Evolutionary conservation across 2,329 filamentous ascomycete species (phyloP).

Genomic region (Botrytis deweyae): DNA sequence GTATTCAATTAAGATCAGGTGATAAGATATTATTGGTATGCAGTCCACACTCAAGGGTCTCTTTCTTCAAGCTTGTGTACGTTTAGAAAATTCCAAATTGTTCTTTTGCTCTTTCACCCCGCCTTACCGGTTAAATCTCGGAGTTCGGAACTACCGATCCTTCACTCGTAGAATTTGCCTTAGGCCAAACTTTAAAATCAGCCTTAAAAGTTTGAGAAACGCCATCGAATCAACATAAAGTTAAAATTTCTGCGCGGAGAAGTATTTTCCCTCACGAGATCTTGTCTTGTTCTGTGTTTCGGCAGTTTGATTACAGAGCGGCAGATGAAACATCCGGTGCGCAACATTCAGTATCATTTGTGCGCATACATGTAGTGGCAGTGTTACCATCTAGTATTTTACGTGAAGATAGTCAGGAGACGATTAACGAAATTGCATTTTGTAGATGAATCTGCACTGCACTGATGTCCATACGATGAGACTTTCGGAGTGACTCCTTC

Average conservation of each 20-base stretch:
- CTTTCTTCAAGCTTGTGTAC: slow-evolving; percentile 2
- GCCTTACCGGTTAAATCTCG: slow-evolving; percentile 11
- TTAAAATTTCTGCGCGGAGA: slow-evolving; percentile 4
- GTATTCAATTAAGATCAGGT: not conserved
- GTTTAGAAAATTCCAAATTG: slow-evolving; percentile 1
- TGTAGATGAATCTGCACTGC: not conserved
- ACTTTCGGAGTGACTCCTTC: not conserved
- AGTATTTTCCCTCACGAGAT: not conserved
- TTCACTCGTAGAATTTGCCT: not conserved
- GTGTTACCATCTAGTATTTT: not conserved
- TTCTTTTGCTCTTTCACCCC: slow-evolving; percentile 5
- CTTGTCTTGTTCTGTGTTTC: not conserved
- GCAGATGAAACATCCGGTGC: not conserved
- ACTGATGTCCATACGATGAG: not conserved
- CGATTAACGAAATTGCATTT: not conserved
- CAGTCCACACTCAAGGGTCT: not conserved
- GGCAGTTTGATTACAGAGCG: slow-evolving; percentile 1
- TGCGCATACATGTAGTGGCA: not conserved
- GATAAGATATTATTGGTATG: slow-evolving; percentile 7
- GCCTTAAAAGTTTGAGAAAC: not conserved
- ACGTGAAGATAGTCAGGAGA: slow-evolving; percentile 1
- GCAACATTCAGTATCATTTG: not conserved
- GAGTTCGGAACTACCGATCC: not conserved
- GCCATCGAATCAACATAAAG: not conserved
- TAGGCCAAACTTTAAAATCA: not conserved